Evolutionary conservation across 306 rosid species (phyloP).

Genomic region (Trifolium subterraneum): DNA sequence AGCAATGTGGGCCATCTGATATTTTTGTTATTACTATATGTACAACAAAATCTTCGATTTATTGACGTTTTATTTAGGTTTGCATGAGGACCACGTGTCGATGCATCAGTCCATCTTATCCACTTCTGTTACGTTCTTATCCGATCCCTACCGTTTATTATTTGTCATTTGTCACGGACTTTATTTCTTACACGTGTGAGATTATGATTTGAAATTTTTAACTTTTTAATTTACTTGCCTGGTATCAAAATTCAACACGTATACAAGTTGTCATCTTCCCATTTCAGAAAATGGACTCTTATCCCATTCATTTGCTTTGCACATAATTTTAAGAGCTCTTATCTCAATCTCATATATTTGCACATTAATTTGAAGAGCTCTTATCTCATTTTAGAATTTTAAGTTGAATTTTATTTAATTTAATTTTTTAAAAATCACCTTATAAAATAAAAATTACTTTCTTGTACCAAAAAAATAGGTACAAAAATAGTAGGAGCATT

Average conservation of each 20-base stretch:
- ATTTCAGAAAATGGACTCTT: not conserved
- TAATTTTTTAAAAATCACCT: too few species aligned
- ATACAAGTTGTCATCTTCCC: not conserved
- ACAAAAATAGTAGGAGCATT: too few species aligned
- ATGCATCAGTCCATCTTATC: not conserved
- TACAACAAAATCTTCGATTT: not conserved
- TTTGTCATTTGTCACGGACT: not conserved
- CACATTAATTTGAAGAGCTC: too few species aligned
- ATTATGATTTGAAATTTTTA: not conserved
- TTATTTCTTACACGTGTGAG: not conserved
- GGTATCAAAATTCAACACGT: conserved; percentile 18
- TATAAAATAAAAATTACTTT: too few species aligned
- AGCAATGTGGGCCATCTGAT: not conserved
- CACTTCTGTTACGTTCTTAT: not conserved
- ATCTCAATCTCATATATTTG: too few species aligned
- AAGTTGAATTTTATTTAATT: too few species aligned
- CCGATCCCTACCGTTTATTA: not conserved
- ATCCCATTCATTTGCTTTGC: too few species aligned
- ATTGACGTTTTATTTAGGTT: not conserved
- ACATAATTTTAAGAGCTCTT: too few species aligned
- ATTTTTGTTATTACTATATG: not conserved
- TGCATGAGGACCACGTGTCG: not conserved
- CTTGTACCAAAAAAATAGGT: too few species aligned
- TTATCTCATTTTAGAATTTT: too few species aligned
- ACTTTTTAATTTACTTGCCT: not conserved